These are phyloP conservation scores for Phytophthora sojae DNA, from an alignment of 352 stramenopile genomes.

Conservation along the genomic window DNA sequence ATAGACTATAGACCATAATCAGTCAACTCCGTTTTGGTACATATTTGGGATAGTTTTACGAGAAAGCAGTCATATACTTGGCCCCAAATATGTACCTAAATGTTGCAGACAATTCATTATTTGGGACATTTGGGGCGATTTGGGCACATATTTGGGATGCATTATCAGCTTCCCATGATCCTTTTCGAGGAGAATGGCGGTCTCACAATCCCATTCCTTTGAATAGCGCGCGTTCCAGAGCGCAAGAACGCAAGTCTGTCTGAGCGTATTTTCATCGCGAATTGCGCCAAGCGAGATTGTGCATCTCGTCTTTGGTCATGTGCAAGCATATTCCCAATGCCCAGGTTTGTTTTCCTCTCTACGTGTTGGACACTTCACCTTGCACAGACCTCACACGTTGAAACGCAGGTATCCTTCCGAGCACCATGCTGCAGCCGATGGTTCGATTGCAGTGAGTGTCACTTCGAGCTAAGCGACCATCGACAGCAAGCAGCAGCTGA, in stretches of 20 bases:
- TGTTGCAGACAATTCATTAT: too few species aligned
- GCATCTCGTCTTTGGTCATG: slow-evolving; percentile 29
- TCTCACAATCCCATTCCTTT: slow-evolving; percentile 21
- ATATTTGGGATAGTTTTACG: too few species aligned
- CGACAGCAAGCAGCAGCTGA: slow-evolving; percentile 46
- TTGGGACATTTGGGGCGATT: too few species aligned
- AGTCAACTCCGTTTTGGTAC: too few species aligned
- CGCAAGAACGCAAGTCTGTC: slow-evolving; percentile 17
- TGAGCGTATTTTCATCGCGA: slow-evolving; percentile 4
- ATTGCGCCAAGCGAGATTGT: background rate
- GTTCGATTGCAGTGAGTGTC: slow-evolving; percentile 84
- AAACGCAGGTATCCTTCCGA: slow-evolving; percentile 63
- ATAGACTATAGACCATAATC: too few species aligned
- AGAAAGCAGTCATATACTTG: too few species aligned
- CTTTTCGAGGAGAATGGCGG: background rate
- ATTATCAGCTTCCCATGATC: too few species aligned
- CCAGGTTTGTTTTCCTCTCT: slow-evolving; percentile 20
- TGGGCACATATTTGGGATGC: too few species aligned
- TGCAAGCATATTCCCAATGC: slow-evolving; percentile 61
- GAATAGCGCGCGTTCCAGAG: slow-evolving; percentile 31
- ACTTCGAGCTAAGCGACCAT: slow-evolving; percentile 75
- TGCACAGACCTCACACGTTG: background rate
- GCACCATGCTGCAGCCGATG: slow-evolving; percentile 76
- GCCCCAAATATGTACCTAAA: too few species aligned
- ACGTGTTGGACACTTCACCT: background rate